Evolutionary conservation across 2,329 filamentous ascomycete genomes (phyloP), one percentile per base, ranked within the genome.

Genomic region (Alternaria sp.): DNA sequence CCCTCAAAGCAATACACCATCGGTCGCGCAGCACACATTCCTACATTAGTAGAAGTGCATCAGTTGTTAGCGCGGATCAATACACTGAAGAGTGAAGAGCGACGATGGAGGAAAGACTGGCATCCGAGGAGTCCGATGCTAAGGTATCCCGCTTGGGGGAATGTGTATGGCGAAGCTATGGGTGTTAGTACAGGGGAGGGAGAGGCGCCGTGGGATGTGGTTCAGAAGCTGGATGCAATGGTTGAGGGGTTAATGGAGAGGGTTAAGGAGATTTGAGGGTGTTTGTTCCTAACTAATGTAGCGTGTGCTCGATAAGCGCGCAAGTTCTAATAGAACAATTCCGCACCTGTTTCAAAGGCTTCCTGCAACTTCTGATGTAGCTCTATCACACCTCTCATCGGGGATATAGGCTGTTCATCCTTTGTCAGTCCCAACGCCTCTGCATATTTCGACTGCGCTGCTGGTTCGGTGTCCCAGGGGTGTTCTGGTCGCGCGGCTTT

Each of bases 121-220:
- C 49, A 26, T 23, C 55, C 55, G n/a, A 51, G 55, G 13, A 58
- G 46, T 23, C 55, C 55, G 12, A 40, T n/a, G 32, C 28, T 51
- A 21, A 51, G 26, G 46, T 58, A 58, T 23, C 45, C 55, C 4
- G 55, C 55, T 58, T 58, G 55, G 55, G 32, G 30, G 23, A 50
- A 23, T 36, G 46, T 47, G 23, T 58, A 58, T 58, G 46, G 45
- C 5, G 44, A 58, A 23, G 55, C 45, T 1, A 49, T 58, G 45
- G 55, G 30, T 15, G 55, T 58, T 12, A 25, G 30, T 25, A 23
- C 26, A 8, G 55, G 55, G n/a, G 45, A 50, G 45, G 55, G 55
- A 12, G 28, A 51, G 12, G 50, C 45, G 15, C 45, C 55, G 1
- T 40, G 30, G 30, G 5, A 40, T 44, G 55, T 50, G 30, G 55